phyloP scores from a whole-genome alignment of 176 grass and related monocot genomes.

The Avena sativa region DNA sequence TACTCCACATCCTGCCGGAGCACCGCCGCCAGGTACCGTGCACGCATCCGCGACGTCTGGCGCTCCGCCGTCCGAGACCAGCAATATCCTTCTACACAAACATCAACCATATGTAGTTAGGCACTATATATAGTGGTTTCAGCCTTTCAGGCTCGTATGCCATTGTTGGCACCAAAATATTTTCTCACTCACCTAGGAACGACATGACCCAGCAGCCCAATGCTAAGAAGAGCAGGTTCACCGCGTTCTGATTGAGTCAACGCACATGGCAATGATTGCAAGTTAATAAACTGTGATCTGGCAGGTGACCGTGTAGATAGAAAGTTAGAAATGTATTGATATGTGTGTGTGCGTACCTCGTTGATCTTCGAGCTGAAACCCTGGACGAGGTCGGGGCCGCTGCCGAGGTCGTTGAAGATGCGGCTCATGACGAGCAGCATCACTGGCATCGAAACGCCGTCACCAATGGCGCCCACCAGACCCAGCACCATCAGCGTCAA shows the following conservation, averaged over 20 bases:
- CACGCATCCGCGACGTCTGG: slow-evolving; percentile 80
- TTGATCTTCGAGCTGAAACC: slow-evolving; percentile 63
- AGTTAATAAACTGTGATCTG: background rate
- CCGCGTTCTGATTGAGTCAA: background rate
- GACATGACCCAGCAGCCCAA: slow-evolving; percentile 57
- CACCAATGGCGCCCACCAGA: slow-evolving; percentile 71
- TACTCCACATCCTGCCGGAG: slow-evolving; percentile 90
- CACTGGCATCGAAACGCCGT: slow-evolving; percentile 61
- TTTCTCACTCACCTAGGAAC: slow-evolving; percentile 64
- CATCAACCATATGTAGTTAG: too few species aligned
- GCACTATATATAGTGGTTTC: too few species aligned
- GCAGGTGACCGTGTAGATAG: too few species aligned
- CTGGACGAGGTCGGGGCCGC: slow-evolving; percentile 2
- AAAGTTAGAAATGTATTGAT: background rate
- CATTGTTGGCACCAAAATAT: background rate
- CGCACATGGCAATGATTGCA: background rate
- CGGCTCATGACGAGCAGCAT: slow-evolving; percentile 71
- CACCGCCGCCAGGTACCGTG: slow-evolving; percentile 67
- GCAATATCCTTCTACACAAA: slow-evolving; percentile 70
- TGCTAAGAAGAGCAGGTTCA: slow-evolving; percentile 67
- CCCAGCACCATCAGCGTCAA: slow-evolving; percentile 64
- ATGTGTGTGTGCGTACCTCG: slow-evolving; percentile 34
- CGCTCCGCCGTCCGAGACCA: slow-evolving; percentile 80
- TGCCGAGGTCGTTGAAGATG: slow-evolving; percentile 78
- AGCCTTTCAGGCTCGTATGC: background rate